A percentile compares a stretch with the other conserved stretches of the same genome.
phyloP scores from a whole-genome alignment of 768 basidiomycete genomes.

The Lactarius deliciosus region DNA sequence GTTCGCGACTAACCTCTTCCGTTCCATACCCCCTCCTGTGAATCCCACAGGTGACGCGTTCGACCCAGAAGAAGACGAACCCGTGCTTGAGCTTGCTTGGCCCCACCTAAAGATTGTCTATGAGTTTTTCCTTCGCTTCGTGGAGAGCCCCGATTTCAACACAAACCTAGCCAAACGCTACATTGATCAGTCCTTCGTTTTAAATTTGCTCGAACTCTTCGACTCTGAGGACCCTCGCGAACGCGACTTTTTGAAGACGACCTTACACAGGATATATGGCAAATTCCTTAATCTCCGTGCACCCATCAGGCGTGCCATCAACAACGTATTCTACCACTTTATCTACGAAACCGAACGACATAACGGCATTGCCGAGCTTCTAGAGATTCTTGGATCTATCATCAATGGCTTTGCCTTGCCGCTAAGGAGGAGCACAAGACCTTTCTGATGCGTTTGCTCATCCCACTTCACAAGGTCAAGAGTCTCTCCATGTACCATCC shows the following conservation, averaged over 20 bases:
- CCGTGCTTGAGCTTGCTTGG: constrained; percentile 98
- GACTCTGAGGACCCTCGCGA: constrained; percentile 99
- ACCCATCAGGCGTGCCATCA: constrained; percentile 98
- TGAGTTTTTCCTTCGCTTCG: constrained; percentile 99
- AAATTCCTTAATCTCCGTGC: constrained; percentile 99
- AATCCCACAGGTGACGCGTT: constrained; percentile 98
- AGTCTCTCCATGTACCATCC: constrained; percentile 97
- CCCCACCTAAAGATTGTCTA: constrained; percentile 99
- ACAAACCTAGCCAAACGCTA: constrained; percentile 96
- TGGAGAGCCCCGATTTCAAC: constrained; percentile 97
- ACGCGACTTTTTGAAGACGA: constrained; percentile 99
- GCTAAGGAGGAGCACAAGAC: constrained; percentile 99
- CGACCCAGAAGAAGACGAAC: constrained; percentile 99
- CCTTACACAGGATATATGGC: constrained; percentile 97
- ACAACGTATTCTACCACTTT: constrained; percentile 99
- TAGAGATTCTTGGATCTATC: constrained; percentile 98
- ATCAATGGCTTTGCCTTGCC: constrained; percentile 99
- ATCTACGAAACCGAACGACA: constrained; percentile 98
- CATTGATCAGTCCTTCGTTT: constrained; percentile 93
- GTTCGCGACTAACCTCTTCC: constrained; percentile 98
- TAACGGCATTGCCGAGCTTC: constrained; percentile 97
- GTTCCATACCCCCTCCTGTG: constrained; percentile 98
- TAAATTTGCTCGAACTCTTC: constrained; percentile 95
- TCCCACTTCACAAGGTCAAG: constrained; percentile 98
- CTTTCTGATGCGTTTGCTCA: constrained; percentile 89